Percentiles rank a stretch among this genome's conserved stretches.
Conservation (phyloP, 331 rosid species). For the Quercus phellos region DNA sequence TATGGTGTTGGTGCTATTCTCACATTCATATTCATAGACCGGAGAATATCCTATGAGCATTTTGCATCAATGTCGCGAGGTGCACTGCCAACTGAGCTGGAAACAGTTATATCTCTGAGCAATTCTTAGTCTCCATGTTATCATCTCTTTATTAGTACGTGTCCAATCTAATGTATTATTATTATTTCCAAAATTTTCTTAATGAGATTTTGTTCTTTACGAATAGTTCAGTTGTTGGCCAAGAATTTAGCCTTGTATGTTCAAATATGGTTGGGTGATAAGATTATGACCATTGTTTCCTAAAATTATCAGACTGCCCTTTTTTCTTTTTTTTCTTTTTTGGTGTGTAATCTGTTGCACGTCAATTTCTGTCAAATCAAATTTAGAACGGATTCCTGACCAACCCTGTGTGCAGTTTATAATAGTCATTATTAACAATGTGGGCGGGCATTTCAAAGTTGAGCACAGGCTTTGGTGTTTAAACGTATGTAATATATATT, state of each 20-base stretch:
- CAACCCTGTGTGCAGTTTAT: not conserved
- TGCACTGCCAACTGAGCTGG: not conserved
- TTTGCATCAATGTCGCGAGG: not conserved
- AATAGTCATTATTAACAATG: not conserved
- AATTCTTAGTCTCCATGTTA: not conserved
- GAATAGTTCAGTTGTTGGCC: not conserved
- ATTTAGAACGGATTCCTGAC: not conserved
- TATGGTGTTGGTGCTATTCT: conserved; percentile 20
- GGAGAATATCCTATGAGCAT: not conserved
- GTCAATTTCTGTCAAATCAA: not conserved
- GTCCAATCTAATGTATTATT: not conserved
- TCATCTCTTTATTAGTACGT: not conserved
- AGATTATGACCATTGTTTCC: not conserved
- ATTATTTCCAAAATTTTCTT: not conserved
- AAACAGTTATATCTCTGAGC: not conserved
- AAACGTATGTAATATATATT: too few species aligned
- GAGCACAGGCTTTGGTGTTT: too few species aligned
- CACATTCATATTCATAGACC: not conserved
- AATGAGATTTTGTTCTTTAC: not conserved
- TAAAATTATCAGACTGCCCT: too few species aligned
- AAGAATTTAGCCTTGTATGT: not conserved
- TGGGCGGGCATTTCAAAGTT: not conserved
- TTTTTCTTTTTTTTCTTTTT: not conserved
- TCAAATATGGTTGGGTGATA: not conserved
- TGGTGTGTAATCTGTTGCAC: not conserved